These are phyloP conservation scores for Juncus inflexus DNA, from an alignment of 176 grass and related monocot genomes.

Conservation along the genomic window DNA sequence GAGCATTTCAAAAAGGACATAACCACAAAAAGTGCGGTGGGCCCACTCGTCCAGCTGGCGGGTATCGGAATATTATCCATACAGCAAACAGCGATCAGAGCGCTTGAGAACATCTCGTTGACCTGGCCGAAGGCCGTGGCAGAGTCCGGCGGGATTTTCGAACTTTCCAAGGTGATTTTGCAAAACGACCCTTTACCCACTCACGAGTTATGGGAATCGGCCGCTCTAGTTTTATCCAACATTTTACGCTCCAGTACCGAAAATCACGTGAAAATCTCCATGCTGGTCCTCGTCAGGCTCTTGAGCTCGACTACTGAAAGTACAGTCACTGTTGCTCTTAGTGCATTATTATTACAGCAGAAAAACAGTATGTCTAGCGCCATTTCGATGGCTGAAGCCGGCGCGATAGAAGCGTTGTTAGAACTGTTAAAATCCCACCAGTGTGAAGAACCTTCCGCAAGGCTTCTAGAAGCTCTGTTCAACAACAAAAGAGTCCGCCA, in stretches of 20 bases:
- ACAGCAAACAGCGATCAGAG: slow-evolving; percentile 93
- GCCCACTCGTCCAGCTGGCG: slow-evolving; percentile 86
- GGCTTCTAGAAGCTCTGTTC: slow-evolving; percentile 89
- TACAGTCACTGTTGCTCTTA: slow-evolving; percentile 86
- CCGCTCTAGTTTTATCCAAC: slow-evolving; percentile 92
- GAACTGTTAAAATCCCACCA: slow-evolving; percentile 78
- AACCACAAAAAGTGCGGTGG: slow-evolving; percentile 85
- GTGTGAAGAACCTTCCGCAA: slow-evolving; percentile 79
- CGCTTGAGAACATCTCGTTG: slow-evolving; percentile 83
- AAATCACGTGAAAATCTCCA: slow-evolving; percentile 86
- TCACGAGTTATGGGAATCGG: slow-evolving; percentile 88
- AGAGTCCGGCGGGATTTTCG: slow-evolving; percentile 89
- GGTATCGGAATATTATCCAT: slow-evolving; percentile 89
- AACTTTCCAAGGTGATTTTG: slow-evolving; percentile 96
- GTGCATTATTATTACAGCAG: slow-evolving; percentile 89
- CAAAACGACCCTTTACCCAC: slow-evolving; percentile 86
- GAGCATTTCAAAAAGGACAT: slow-evolving; percentile 97
- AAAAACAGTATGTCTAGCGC: slow-evolving; percentile 72
- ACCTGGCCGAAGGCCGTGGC: slow-evolving; percentile 97
- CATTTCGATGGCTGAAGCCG: slow-evolving; percentile 80
- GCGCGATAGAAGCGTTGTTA: slow-evolving; percentile 77
- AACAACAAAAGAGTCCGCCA: slow-evolving; percentile 85
- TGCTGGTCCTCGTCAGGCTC: slow-evolving; percentile 83
- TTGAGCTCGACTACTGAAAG: slow-evolving; percentile 67
- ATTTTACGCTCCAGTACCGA: slow-evolving; percentile 84